Percentiles rank a stretch among this genome's conserved stretches.
Conservation (phyloP, 106 monocot species). For the Apostasia ramifera region DNA sequence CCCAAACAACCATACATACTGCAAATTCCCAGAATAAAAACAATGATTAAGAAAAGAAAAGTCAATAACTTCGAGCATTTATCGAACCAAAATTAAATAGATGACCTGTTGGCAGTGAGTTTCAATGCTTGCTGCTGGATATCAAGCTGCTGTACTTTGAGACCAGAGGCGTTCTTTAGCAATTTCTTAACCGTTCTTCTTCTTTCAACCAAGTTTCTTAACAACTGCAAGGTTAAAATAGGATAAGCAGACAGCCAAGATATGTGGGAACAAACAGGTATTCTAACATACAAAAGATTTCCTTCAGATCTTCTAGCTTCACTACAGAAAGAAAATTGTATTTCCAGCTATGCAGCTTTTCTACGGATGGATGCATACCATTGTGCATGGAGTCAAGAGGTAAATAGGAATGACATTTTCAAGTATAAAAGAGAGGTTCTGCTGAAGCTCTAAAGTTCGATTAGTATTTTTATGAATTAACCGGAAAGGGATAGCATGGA, state of each 20-base stretch:
- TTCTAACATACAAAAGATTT: too few relatives aligned
- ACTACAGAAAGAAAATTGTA: too few relatives aligned
- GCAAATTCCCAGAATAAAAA: constrained; percentile 11
- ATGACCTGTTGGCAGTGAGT: constrained; percentile 95
- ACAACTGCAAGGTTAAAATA: constrained; percentile 38
- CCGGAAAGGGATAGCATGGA: too few relatives aligned
- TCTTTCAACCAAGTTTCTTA: constrained; percentile 78
- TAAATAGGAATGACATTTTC: too few relatives aligned
- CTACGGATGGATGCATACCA: too few relatives aligned
- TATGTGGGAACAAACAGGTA: too few relatives aligned
- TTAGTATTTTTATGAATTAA: too few relatives aligned
- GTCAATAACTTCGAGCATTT: not conserved
- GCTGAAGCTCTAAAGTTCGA: too few relatives aligned
- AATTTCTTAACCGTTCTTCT: constrained; percentile 85
- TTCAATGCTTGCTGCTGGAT: constrained; percentile 95
- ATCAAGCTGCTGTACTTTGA: constrained; percentile 86
- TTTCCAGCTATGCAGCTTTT: too few relatives aligned
- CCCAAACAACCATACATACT: constrained; percentile 99
- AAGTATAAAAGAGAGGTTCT: too few relatives aligned
- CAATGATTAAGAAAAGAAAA: constrained; percentile 3
- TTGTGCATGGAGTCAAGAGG: too few relatives aligned
- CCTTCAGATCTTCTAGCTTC: too few relatives aligned
- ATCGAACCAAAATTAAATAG: constrained; percentile 2
- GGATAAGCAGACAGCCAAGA: not conserved
- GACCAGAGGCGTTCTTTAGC: constrained; percentile 80